Evolutionary conservation across 108 stramenopile species (phyloP), one percentile per base, ranked within the genome.

Genomic region (Pseudonitzschia delicatissima): DNA sequence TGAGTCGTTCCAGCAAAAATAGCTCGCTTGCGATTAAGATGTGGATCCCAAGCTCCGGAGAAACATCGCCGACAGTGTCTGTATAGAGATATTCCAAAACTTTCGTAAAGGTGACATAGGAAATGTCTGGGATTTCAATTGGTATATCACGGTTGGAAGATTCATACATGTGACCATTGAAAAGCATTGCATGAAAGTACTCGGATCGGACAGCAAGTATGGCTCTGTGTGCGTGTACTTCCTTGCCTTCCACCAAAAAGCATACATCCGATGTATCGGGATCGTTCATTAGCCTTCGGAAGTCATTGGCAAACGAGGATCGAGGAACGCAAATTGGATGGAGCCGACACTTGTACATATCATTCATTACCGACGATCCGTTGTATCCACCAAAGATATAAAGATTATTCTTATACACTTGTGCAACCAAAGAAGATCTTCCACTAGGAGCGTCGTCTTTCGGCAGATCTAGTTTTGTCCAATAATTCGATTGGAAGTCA

Each of bases 1-100:
- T 97, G 39, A 97, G 78, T 8, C 97, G 81, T 28, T 91, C 92
- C 57, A 97, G 70, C 83, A 96, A 85, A 72, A 93, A 97, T 49
- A 80, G 87, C 73, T 98, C 97, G 58, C 94, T 89, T 1, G 95
- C 91, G 60, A 96, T 86, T 68, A 98, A 70, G 13, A 98, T 77
- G 3, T 86, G 83, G 15, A 96, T 88, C 9, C 93, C 93, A 34
- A 87, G 37, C 21, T 96, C 88, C 39, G 80, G 35, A 0, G 88
- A 69, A 33, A 92, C 69, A 59, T 91, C 82, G 12, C 66, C 67
- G 12, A 96, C 75, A 8, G 74, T 76, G 61, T 99, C 98, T 12
- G 96, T 96, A 73, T 99, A 99, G 4, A 99, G 66, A 67, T 87
- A 99, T 39, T 98, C 93, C 44, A 99, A 57, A 6, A 99, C 92